Evolutionary conservation across 2,329 filamentous ascomycete genomes (phyloP).

Genomic region (Colletotrichum plurivorum): DNA sequence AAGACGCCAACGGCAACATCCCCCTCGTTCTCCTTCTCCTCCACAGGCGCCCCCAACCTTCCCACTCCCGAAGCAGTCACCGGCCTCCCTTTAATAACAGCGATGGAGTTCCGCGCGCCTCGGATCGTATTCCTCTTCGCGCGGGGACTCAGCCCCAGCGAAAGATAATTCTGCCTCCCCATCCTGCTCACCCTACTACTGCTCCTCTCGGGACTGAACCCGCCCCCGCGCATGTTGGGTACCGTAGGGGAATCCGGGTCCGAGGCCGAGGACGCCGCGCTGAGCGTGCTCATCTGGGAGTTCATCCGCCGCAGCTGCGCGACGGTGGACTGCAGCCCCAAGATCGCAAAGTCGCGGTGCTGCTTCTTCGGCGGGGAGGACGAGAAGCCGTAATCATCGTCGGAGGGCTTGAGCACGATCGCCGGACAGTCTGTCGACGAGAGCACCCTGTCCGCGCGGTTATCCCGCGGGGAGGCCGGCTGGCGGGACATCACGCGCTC

Average conservation of each 20-base stretch:
- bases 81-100: constrained; percentile 20
- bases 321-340: constrained; percentile 52
- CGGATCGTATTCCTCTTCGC: constrained; percentile 22
- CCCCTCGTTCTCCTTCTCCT: constrained; percentile 37
- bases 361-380: not conserved
- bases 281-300: constrained; percentile 63
- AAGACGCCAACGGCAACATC: not conserved
- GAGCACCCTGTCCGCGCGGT: constrained; percentile 9
- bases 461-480: not conserved
- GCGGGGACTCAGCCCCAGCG: constrained; percentile 43
- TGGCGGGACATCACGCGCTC: constrained; percentile 12
- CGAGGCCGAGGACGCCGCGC: constrained; percentile 55
- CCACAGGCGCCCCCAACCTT: not conserved
- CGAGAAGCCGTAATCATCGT: not conserved
- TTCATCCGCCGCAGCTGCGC: constrained; percentile 71
- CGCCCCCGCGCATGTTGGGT: constrained; percentile 54
- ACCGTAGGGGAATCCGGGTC: constrained; percentile 56
- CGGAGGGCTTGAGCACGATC: constrained; percentile 25
- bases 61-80: constrained; percentile 12
- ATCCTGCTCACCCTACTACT: constrained; percentile 48
- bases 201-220: constrained; percentile 53
- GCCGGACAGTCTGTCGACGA: constrained; percentile 14
- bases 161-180: constrained; percentile 62
- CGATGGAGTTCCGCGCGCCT: constrained; percentile 26
- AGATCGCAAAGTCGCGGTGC: constrained; percentile 30